phyloP scores from a whole-genome alignment of 805 yeast species.

The Brettanomyces naardenensis region DNA sequence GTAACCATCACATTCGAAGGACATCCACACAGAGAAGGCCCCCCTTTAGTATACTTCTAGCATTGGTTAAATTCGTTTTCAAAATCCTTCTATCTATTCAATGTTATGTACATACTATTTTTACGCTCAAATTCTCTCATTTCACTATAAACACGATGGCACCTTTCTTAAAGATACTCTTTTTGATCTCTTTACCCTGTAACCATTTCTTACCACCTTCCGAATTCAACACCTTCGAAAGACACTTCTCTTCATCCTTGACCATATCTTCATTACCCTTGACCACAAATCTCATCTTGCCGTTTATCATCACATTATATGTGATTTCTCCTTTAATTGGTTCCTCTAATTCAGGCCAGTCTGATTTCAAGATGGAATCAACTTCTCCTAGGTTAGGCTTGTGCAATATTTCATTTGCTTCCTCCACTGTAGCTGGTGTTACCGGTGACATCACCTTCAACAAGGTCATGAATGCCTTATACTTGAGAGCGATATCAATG shows the following conservation, averaged over 20 bases:
- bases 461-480: constrained; percentile 33
- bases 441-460: constrained; percentile 70
- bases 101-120: no score
- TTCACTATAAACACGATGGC: constrained; percentile 19
- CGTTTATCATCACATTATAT: constrained; percentile 65
- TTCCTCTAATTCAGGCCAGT: constrained; percentile 56
- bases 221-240: constrained; percentile 27
- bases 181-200: constrained; percentile 34
- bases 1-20: no score
- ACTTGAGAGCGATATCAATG: constrained; percentile 33
- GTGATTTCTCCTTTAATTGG: constrained; percentile 29
- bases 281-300: constrained; percentile 49
- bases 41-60: no score
- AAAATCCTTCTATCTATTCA: no score
- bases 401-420: constrained; percentile 55
- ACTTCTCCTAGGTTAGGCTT: constrained; percentile 12
- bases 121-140: no score
- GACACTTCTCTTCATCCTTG: constrained; percentile 27
- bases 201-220: constrained; percentile 36
- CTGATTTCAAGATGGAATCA: constrained; percentile 41
- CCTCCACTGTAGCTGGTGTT: constrained; percentile 77
- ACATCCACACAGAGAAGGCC: no score
- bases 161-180: constrained; percentile 42
- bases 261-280: constrained; percentile 27
- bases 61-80: no score